A percentile compares a stretch with the other conserved stretches of the same genome.
phyloP scores from a whole-genome alignment of 73 alveolate genomes.

The Paramecium primaurelia region DNA sequence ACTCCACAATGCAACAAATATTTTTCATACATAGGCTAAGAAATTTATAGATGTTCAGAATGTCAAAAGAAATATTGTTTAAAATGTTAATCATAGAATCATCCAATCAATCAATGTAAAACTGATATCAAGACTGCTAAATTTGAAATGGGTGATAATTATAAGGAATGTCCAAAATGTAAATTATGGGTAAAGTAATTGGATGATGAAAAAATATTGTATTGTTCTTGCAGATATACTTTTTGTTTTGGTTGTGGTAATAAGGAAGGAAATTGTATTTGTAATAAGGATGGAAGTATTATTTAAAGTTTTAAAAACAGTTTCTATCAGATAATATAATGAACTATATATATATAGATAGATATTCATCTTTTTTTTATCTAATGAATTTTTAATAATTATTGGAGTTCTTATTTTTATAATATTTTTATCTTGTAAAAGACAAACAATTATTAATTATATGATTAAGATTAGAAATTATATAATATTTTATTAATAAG shows the following conservation, averaged over 20 bases:
- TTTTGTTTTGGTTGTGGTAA: not conserved
- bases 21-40: not conserved
- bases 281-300: not conserved
- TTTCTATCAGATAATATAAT: not conserved
- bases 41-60: not conserved
- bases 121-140: not conserved
- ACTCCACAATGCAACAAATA: not conserved
- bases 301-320: not conserved
- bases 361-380: not conserved
- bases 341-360: not conserved
- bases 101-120: not conserved
- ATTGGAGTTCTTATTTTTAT: not conserved
- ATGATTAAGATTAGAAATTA: too few relatives aligned
- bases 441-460: too few relatives aligned
- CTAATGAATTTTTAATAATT: too few relatives aligned
- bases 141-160: not conserved
- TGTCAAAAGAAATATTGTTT: not conserved
- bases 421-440: too few relatives aligned
- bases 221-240: not conserved
- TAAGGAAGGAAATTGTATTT: not conserved
- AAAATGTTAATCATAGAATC: not conserved
- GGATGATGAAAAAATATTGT: not conserved
- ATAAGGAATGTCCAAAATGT: not conserved
- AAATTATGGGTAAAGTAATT: not conserved
- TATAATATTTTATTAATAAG: too few relatives aligned